phyloP scores from a whole-genome alignment of 352 stramenopile species.

The Globisporangium recalcitrans region DNA sequence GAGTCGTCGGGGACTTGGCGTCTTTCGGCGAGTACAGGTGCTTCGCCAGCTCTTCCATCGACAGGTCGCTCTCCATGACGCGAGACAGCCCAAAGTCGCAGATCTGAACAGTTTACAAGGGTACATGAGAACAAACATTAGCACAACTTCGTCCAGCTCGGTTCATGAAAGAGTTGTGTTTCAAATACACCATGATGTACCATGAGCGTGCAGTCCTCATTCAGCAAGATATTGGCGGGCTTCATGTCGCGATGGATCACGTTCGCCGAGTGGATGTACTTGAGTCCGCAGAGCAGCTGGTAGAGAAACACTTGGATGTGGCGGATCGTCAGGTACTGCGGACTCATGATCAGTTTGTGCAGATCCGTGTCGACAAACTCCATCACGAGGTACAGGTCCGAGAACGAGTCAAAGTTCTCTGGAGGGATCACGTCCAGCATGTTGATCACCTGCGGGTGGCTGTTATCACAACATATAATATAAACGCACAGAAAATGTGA shows the following conservation, averaged over 20 bases:
- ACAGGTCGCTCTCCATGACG: conserved; percentile 72
- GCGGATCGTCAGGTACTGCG: conserved; percentile 91
- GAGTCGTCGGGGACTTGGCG: conserved; percentile 64
- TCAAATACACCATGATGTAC: too few species aligned
- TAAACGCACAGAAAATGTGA: background rate
- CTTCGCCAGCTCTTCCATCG: conserved; percentile 71
- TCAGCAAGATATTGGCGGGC: conserved; percentile 85
- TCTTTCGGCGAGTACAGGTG: conserved; percentile 79
- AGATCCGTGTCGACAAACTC: conserved; percentile 93
- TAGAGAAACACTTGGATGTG: conserved; percentile 97
- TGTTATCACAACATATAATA: conserved; percentile 14
- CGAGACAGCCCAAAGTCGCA: conserved; percentile 82
- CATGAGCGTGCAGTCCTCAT: conserved; percentile 85
- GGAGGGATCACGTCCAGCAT: conserved; percentile 80
- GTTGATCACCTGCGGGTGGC: conserved; percentile 78
- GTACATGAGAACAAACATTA: too few species aligned
- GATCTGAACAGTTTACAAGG: conserved; percentile 35
- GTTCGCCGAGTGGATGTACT: conserved; percentile 94
- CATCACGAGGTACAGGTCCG: conserved; percentile 90
- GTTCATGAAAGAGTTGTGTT: too few species aligned
- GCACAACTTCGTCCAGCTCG: too few species aligned
- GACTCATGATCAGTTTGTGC: conserved; percentile 92
- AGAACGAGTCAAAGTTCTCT: conserved; percentile 80
- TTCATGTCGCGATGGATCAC: conserved; percentile 90
- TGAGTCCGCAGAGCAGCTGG: conserved; percentile 92